Base-by-base conservation (phyloP, 1,284 basidiomycete species). In the Xerocomus nothofagi region DNA sequence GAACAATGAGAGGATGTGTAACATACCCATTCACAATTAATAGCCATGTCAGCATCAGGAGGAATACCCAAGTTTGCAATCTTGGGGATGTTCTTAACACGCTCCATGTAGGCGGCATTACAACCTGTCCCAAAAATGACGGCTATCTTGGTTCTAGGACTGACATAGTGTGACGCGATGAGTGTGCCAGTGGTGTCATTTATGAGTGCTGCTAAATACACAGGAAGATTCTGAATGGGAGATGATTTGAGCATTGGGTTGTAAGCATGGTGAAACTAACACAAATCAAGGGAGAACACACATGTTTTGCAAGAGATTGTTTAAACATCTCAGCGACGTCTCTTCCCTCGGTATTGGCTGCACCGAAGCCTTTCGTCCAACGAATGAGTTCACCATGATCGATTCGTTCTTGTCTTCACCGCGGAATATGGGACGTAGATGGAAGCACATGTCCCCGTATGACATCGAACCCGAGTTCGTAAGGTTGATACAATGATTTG, bases 351-450 rank as follows among this genome's bases (percentile, higher is more conserved):
- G 93, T 94, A 67, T 95, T 93, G 6, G 84, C 71, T 1, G 91
- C 91, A 32, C 93, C 93, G 63, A 99, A 99, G 57, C 96, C 97
- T 73, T 99, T 99, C 39, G 97, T 99, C 96, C 97, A 99, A 30
- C 95, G 89, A 60, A 98, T 93, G 38, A 99, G 85, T 57, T 84
- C 83, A 40, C 94, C 97, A 62, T 98, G 94, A 71, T 99, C 94
- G 62, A 99, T 99, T 44, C 81, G 80, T 34, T 89, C 81, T 79
- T 99, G 96, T 23, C 88, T 92, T 66, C 42, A 56, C 9, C 47
- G 20, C 20, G 39, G 21, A 17, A 52, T 33, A 36, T 11, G 17
- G 15, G 12, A 30, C 32, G 9, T 4, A 43, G 31, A 26, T n/a
- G 17, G 15, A 36, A 11, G 23, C 12, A 12, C 8, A 32, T 31